A percentile compares a stretch with the other conserved stretches of the same genome.
These are phyloP conservation scores for Bacidia rubella DNA, from an alignment of 495 filamentous ascomycete species.

Conservation along the genomic window DNA sequence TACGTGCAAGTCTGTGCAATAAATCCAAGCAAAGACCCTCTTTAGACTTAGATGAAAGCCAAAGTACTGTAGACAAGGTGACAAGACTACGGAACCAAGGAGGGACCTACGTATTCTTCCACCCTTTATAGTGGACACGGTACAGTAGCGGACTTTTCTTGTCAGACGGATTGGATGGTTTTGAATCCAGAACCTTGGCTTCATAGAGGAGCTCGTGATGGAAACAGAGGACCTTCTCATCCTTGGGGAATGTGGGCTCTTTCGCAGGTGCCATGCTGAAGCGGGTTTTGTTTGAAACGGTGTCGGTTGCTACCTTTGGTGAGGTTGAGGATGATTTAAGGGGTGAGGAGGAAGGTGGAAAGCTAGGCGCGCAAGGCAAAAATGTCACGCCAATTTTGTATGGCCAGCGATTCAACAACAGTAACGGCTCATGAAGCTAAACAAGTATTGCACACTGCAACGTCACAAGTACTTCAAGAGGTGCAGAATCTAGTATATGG, in stretches of 20 bases:
- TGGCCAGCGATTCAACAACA: too few relatives aligned
- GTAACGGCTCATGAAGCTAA: too few relatives aligned
- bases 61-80: too few relatives aligned
- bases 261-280: constrained; percentile 46
- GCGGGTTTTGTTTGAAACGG: neutral
- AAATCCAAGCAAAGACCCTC: too few relatives aligned
- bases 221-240: constrained; percentile 92
- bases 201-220: constrained; percentile 95
- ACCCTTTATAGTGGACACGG: constrained; percentile 95
- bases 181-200: constrained; percentile 77
- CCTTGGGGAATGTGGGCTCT: constrained; percentile 58
- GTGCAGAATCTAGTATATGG: neutral
- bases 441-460: neutral
- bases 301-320: neutral
- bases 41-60: too few relatives aligned
- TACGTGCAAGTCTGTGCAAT: too few relatives aligned
- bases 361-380: neutral
- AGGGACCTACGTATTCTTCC: constrained; percentile 83
- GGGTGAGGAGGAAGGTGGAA: neutral
- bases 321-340: neutral
- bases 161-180: constrained; percentile 48
- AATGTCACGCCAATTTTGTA: neutral
- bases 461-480: neutral
- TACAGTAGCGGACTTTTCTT: constrained; percentile 68
- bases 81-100: too few relatives aligned